Percentiles rank a stretch among this genome's conserved stretches.
phyloP scores from a whole-genome alignment of 2,329 filamentous ascomycete species.

The Aspergillus fructus region DNA sequence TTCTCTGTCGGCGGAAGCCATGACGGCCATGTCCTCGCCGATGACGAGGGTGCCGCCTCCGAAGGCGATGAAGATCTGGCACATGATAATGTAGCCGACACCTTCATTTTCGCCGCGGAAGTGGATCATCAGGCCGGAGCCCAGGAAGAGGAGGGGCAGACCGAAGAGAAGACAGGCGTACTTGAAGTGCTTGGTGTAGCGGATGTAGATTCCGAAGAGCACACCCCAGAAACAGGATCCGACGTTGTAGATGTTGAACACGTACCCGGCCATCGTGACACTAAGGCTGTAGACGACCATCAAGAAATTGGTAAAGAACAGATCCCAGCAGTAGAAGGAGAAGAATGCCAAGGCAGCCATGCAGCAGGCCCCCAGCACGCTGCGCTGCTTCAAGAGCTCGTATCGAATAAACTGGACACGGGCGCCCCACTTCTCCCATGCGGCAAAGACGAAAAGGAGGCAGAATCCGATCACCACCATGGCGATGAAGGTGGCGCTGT shows the following conservation, averaged over 20 bases:
- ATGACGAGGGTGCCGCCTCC: conserved; percentile 56
- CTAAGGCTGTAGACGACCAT: conserved; percentile 53
- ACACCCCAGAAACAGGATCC: conserved; percentile 54
- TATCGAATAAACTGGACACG: conserved; percentile 56
- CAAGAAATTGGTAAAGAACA: conserved; percentile 56
- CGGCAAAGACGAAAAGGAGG: conserved; percentile 51
- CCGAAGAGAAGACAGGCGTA: conserved; percentile 52
- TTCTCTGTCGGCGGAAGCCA: conserved; percentile 55
- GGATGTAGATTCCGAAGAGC: conserved; percentile 51
- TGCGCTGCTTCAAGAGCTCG: conserved; percentile 49
- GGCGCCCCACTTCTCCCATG: conserved; percentile 57
- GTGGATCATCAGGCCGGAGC: conserved; percentile 56
- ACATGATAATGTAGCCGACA: conserved; percentile 55
- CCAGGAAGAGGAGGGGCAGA: conserved; percentile 52
- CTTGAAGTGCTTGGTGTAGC: conserved; percentile 54
- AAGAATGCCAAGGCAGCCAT: conserved; percentile 51
- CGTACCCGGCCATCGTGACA: conserved; percentile 46
- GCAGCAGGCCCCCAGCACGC: conserved; percentile 53
- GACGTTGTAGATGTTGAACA: conserved; percentile 54
- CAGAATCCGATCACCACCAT: conserved; percentile 56
- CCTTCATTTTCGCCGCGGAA: conserved; percentile 52
- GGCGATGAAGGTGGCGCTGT: conserved; percentile 49
- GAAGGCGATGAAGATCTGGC: conserved; percentile 57
- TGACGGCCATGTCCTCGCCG: conserved; percentile 58
- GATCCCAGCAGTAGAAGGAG: conserved; percentile 54